Percentiles rank a stretch among this genome's conserved stretches.
phyloP scores from a whole-genome alignment of 495 filamentous ascomycete genomes.

The Apodospora peruviana region DNA sequence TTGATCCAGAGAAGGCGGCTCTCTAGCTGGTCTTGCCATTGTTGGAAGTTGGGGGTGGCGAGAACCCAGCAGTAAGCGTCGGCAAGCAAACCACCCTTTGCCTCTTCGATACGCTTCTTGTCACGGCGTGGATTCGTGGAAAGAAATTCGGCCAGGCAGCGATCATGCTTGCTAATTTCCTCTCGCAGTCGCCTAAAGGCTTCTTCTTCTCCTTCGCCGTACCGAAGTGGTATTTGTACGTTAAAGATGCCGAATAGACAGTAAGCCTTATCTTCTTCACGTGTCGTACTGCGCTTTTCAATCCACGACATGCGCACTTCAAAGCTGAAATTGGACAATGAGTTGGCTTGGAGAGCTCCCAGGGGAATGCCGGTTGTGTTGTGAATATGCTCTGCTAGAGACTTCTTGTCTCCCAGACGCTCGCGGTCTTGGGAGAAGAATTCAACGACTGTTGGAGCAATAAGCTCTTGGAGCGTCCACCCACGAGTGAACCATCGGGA shows the following conservation, averaged over 20 bases:
- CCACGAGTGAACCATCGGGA: not conserved
- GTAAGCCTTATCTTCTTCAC: not conserved
- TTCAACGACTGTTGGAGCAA: not conserved
- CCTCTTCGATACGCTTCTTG: slow-evolving; percentile 27
- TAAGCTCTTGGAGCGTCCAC: not conserved
- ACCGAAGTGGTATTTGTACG: not conserved
- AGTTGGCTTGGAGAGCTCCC: not conserved
- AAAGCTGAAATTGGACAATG: not conserved
- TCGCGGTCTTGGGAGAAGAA: not conserved
- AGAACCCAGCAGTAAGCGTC: slow-evolving; percentile 43
- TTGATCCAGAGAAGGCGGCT: slow-evolving; percentile 42
- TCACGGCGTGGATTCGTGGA: not conserved
- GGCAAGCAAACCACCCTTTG: slow-evolving; percentile 29
- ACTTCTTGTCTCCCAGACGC: not conserved
- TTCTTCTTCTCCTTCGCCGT: not conserved
- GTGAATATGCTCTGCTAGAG: not conserved
- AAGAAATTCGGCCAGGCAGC: not conserved
- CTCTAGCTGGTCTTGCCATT: slow-evolving; percentile 24
- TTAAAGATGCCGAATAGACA: not conserved
- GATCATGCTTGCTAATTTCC: not conserved
- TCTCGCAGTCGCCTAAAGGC: not conserved
- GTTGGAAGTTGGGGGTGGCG: slow-evolving; percentile 26
- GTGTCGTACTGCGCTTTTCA: not conserved
- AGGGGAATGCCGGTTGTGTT: not conserved
- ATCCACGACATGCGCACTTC: not conserved